A percentile compares a stretch with the other conserved stretches of the same genome.
These are phyloP conservation scores for Chenopodium formosanum DNA, from an alignment of 148 eudicot genomes.

Conservation along the genomic window DNA sequence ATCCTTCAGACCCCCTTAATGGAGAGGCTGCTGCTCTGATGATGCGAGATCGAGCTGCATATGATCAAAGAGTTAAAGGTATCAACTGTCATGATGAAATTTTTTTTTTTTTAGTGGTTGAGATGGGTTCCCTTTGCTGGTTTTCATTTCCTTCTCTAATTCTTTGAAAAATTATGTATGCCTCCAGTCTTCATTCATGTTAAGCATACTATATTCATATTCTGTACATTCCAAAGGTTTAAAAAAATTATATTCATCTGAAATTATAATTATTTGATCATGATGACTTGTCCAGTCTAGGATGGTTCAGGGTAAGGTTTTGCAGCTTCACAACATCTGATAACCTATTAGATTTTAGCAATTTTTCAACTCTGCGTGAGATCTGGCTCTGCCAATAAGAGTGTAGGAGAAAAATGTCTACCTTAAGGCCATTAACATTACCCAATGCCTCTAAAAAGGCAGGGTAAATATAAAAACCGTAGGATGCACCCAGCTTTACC, in stretches of 20 bases:
- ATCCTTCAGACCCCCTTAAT: conserved; percentile 85
- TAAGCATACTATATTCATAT: not conserved
- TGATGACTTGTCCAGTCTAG: not conserved
- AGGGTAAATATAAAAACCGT: too few species aligned
- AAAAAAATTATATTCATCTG: not conserved
- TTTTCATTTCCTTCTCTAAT: not conserved
- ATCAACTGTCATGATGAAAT: not conserved
- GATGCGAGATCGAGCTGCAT: conserved; percentile 74
- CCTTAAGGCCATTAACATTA: too few species aligned
- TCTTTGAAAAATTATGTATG: not conserved
- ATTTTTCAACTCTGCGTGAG: too few species aligned
- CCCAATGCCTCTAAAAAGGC: too few species aligned
- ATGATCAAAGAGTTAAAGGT: conserved; percentile 84
- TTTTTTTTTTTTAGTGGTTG: conserved; percentile 2
- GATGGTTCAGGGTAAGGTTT: too few species aligned
- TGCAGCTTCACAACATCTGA: too few species aligned
- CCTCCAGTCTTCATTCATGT: not conserved
- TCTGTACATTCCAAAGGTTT: not conserved
- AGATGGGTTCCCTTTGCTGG: not conserved
- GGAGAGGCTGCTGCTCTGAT: conserved; percentile 89
- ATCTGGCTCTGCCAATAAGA: too few species aligned
- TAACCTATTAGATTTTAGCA: too few species aligned
- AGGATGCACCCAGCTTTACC: too few species aligned
- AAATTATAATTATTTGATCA: not conserved
- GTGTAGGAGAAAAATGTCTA: too few species aligned